phyloP scores from a whole-genome alignment of 495 filamentous ascomycete genomes.

The Hyaloscypha hepaticicola region DNA sequence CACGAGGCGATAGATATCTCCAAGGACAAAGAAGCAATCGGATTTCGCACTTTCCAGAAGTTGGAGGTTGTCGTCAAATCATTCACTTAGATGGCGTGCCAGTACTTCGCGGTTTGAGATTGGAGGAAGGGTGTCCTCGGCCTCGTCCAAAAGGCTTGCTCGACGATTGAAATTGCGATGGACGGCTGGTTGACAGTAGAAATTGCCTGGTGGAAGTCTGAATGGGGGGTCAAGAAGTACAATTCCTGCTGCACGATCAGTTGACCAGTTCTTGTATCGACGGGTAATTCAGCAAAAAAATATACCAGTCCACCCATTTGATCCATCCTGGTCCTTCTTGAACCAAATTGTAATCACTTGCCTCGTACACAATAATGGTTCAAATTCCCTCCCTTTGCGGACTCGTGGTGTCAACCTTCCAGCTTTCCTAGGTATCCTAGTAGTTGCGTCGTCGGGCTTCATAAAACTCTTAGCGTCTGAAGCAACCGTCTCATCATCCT shows the following conservation, averaged over 20 bases:
- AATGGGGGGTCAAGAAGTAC: constrained; percentile 30
- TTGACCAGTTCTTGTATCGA: too few relatives aligned
- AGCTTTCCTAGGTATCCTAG: constrained; percentile 10
- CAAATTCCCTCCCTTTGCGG: constrained; percentile 1
- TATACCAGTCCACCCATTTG: constrained; percentile 11
- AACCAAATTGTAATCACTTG: constrained; percentile 14
- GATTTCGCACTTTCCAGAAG: constrained; percentile 5
- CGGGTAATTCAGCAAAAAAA: too few relatives aligned
- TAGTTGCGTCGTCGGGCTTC: constrained; percentile 5
- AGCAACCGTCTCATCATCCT: background rate
- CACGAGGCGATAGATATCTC: constrained; percentile 26
- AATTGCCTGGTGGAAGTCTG: constrained; percentile 4
- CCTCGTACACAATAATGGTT: constrained; percentile 4
- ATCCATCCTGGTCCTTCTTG: background rate
- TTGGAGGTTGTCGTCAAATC: constrained; percentile 1
- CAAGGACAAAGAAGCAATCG: constrained; percentile 14
- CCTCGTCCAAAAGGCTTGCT: constrained; percentile 1
- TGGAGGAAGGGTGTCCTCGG: background rate
- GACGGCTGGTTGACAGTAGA: background rate
- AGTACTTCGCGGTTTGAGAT: constrained; percentile 5
- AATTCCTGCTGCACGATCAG: constrained; percentile 14
- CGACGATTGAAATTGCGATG: constrained; percentile 9
- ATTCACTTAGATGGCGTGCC: background rate
- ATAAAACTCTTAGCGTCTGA: constrained; percentile 15
- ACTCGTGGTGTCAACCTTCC: constrained; percentile 10